Evolutionary conservation across 2,329 filamentous ascomycete species (phyloP).

Genomic region (Erysiphe neolycopersici): DNA sequence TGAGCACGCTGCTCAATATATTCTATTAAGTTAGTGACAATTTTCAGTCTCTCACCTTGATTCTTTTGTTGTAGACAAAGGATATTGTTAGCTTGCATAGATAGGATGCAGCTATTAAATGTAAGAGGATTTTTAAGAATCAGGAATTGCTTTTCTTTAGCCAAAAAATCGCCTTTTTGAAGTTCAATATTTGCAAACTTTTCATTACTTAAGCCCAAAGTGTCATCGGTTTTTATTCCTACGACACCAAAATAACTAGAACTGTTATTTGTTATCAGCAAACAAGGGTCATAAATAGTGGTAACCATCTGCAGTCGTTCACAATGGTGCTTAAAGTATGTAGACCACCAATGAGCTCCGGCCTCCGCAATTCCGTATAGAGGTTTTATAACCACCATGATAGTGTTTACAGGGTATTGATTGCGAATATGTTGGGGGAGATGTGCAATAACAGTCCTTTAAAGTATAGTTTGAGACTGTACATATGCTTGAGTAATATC

Average conservation of each 20-base stretch:
- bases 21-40: background rate
- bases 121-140: background rate
- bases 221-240: constrained; percentile 1
- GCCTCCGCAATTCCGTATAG: no score
- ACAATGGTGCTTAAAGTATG: constrained; percentile 1
- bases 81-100: background rate
- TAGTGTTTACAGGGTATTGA: background rate
- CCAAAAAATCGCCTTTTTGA: background rate
- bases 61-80: background rate
- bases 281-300: constrained; percentile 1
- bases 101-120: background rate
- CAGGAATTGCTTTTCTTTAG: background rate
- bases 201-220: background rate
- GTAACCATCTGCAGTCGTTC: background rate
- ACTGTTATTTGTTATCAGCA: background rate
- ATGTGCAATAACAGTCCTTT: background rate
- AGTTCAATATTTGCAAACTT: background rate
- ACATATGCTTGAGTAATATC: background rate
- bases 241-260: constrained; percentile 1
- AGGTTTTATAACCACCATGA: no score
- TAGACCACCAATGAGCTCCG: no score
- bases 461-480: background rate
- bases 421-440: background rate
- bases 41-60: background rate
- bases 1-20: background rate